These are phyloP conservation scores for Malus fusca DNA, from an alignment of 306 rosid genomes.

Conservation along the genomic window DNA sequence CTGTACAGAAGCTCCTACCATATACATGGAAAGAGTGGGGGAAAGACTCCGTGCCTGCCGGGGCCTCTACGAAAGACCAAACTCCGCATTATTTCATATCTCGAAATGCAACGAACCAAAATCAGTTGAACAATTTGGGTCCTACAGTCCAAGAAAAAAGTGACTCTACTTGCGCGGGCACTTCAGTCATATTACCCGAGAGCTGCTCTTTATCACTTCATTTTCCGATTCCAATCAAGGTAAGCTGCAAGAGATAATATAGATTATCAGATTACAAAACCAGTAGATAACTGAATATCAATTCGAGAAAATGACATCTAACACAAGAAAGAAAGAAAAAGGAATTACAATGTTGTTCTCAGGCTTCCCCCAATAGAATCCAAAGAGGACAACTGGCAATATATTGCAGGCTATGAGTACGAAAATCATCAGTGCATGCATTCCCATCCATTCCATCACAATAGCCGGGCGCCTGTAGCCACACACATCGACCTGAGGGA, in stretches of 20 bases:
- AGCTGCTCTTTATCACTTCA: constrained; percentile 20
- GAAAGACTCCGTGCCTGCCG: not conserved
- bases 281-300: not conserved
- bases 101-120: not conserved
- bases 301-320: not conserved
- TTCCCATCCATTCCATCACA: constrained; percentile 87
- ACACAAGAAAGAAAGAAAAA: not conserved
- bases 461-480: constrained; percentile 47
- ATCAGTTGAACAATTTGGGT: not conserved
- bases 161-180: not conserved
- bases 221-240: constrained; percentile 48
- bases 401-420: constrained; percentile 77
- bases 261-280: not conserved
- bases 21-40: not conserved
- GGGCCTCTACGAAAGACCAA: not conserved
- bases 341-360: constrained; percentile 62
- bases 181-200: not conserved
- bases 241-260: constrained; percentile 34
- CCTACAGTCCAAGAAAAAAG: not conserved
- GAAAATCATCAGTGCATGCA: constrained; percentile 76
- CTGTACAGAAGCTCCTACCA: not conserved
- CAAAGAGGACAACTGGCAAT: constrained; percentile 74
- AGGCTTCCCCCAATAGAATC: constrained; percentile 75
- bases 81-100: not conserved
- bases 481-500: constrained; percentile 73